These are phyloP conservation scores for Pseudocercospora macadamiae DNA, from an alignment of 2,329 filamentous ascomycete species.

Conservation along the genomic window DNA sequence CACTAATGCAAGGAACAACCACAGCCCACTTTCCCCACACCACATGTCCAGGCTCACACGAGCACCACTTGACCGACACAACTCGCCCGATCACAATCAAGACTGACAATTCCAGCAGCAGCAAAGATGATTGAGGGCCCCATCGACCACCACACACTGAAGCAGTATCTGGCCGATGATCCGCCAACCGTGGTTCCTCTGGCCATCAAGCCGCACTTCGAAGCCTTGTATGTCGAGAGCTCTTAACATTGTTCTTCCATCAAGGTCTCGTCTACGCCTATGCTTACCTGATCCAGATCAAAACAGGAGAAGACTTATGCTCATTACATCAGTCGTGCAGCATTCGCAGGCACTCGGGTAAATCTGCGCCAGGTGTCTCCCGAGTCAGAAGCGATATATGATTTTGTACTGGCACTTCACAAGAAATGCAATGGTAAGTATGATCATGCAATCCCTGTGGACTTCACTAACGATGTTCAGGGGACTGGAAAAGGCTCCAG, in stretches of 20 bases:
- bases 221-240: conserved; percentile 55
- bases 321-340: conserved; percentile 74
- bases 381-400: conserved; percentile 57
- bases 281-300: conserved; percentile 8
- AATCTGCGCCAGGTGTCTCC: conserved; percentile 57
- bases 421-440: conserved; percentile 43
- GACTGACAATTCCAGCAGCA: background rate
- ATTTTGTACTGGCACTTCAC: conserved; percentile 57
- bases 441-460: background rate
- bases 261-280: background rate
- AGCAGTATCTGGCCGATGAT: conserved; percentile 86
- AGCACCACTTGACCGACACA: background rate
- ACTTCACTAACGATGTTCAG: conserved; percentile 31
- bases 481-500: conserved; percentile 53
- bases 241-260: background rate
- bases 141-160: conserved; percentile 50
- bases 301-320: conserved; percentile 78
- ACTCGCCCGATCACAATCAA: background rate
- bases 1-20: conserved; percentile 9
- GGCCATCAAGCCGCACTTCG: conserved; percentile 91
- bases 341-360: conserved; percentile 52
- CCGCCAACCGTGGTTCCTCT: conserved; percentile 87
- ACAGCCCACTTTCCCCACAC: conserved; percentile 3
- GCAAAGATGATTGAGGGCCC: conserved; percentile 17
- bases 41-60: background rate